Conservation (phyloP, 148 eudicot species). For the Rheum nobile region DNA sequence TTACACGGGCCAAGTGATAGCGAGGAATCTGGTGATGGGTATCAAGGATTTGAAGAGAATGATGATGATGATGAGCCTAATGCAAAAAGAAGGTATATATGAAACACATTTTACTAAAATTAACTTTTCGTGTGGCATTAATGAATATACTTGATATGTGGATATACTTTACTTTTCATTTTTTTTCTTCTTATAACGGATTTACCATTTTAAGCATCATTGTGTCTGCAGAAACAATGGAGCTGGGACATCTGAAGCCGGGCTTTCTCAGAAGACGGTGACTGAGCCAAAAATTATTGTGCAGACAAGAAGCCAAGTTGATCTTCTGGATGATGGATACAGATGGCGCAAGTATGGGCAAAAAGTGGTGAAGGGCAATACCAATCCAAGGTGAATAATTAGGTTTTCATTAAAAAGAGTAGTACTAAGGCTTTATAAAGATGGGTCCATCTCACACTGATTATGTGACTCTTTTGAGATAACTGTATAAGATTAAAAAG, state of each 20-base stretch:
- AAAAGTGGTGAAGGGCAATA: constrained; percentile 91
- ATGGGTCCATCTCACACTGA: background rate
- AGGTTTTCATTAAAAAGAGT: background rate
- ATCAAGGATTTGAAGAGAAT: constrained; percentile 17
- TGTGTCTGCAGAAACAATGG: constrained; percentile 37
- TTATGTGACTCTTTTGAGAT: background rate
- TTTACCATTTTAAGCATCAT: background rate
- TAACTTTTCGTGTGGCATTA: background rate
- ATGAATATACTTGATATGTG: constrained; percentile 1
- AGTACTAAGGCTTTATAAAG: background rate
- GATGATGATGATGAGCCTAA: constrained; percentile 35
- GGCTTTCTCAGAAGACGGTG: constrained; percentile 39
- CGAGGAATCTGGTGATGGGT: constrained; percentile 29
- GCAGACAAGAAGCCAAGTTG: constrained; percentile 91
- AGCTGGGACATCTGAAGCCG: constrained; percentile 20
- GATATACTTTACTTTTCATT: background rate
- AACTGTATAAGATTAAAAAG: background rate
- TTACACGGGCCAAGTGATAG: constrained; percentile 29
- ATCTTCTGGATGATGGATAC: constrained; percentile 86
- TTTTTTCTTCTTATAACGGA: background rate
- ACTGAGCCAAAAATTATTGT: constrained; percentile 75
- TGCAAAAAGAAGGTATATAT: constrained; percentile 54
- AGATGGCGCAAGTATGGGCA: constrained; percentile 99
- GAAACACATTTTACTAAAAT: background rate
- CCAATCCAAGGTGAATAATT: constrained; percentile 61